Evolutionary conservation across 805 yeast genomes (phyloP).

Genomic region (Ogataea ramenticola): DNA sequence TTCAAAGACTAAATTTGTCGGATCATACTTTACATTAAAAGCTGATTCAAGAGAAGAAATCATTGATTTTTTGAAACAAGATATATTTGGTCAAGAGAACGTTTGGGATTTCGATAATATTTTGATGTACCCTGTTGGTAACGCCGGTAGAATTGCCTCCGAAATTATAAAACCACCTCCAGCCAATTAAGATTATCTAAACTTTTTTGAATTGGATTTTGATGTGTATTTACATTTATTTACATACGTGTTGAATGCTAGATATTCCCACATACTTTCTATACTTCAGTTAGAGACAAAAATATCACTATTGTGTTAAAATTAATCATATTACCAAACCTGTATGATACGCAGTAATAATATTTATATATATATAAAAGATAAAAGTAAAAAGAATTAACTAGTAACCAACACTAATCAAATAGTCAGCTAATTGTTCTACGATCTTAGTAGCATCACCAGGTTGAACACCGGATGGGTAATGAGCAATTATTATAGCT

Average conservation of each 20-base stretch:
- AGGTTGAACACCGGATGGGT: constrained; percentile 83
- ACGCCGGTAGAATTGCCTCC: constrained; percentile 37
- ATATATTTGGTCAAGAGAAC: constrained; percentile 55
- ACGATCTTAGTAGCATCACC: constrained; percentile 94
- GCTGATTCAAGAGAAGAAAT: constrained; percentile 65
- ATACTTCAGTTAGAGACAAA: too few relatives aligned
- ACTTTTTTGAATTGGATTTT: too few relatives aligned
- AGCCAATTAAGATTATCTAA: background rate
- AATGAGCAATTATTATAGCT: constrained; percentile 89
- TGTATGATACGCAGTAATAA: too few relatives aligned
- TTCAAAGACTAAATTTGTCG: constrained; percentile 48
- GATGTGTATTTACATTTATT: too few relatives aligned
- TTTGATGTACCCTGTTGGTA: constrained; percentile 46
- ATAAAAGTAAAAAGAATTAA: background rate
- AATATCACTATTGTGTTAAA: too few relatives aligned
- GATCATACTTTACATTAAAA: constrained; percentile 54
- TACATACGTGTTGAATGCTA: too few relatives aligned
- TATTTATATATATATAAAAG: background rate
- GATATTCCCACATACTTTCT: too few relatives aligned
- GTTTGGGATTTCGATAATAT: constrained; percentile 71
- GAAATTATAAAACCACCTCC: constrained; percentile 11
- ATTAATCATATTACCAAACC: too few relatives aligned
- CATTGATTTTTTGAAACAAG: constrained; percentile 53
- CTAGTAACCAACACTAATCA: constrained; percentile 80
- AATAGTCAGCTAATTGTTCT: constrained; percentile 92